A percentile compares a stretch with the other conserved stretches of the same genome.
Conservation (phyloP, 805 yeast genomes). For the Schwanniomyces polymorphus region DNA sequence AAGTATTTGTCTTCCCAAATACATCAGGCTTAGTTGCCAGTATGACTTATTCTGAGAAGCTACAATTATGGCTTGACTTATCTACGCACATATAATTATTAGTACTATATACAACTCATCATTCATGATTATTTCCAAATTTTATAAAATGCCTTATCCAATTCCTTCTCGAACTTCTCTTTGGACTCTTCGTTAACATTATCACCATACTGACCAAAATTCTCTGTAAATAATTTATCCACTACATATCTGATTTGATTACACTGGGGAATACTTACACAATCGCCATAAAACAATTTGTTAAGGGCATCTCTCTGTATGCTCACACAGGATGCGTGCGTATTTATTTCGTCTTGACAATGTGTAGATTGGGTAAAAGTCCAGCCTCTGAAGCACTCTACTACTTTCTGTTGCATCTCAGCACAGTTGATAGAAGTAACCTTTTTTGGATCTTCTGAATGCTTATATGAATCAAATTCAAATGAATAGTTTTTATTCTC, state of each 20-base stretch:
- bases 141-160: slow-evolving; percentile 28
- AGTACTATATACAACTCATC: slow-evolving; percentile 1
- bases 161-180: slow-evolving; percentile 25
- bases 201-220: slow-evolving; percentile 40
- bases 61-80: slow-evolving; percentile 49
- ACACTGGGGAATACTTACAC: slow-evolving; percentile 36
- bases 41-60: slow-evolving; percentile 44
- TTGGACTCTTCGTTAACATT: slow-evolving; percentile 22
- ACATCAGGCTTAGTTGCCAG: slow-evolving; percentile 70
- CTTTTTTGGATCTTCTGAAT: slow-evolving; percentile 18
- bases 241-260: slow-evolving; percentile 32
- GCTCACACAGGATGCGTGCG: slow-evolving; percentile 28
- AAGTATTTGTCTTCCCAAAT: slow-evolving; percentile 63
- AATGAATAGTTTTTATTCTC: slow-evolving; percentile 16
- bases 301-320: slow-evolving; percentile 36
- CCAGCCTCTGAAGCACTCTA: slow-evolving; percentile 37
- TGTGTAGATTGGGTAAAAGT: slow-evolving; percentile 23
- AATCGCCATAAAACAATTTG: slow-evolving; percentile 33
- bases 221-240: slow-evolving; percentile 34
- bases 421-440: slow-evolving; percentile 39
- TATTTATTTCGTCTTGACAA: slow-evolving; percentile 30
- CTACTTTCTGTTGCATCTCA: slow-evolving; percentile 36
- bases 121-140: slow-evolving; percentile 27
- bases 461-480: slow-evolving; percentile 32
- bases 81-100: slow-evolving; percentile 15